phyloP scores from a whole-genome alignment of 345 rosid species.

The Pelargonium nanum region DNA sequence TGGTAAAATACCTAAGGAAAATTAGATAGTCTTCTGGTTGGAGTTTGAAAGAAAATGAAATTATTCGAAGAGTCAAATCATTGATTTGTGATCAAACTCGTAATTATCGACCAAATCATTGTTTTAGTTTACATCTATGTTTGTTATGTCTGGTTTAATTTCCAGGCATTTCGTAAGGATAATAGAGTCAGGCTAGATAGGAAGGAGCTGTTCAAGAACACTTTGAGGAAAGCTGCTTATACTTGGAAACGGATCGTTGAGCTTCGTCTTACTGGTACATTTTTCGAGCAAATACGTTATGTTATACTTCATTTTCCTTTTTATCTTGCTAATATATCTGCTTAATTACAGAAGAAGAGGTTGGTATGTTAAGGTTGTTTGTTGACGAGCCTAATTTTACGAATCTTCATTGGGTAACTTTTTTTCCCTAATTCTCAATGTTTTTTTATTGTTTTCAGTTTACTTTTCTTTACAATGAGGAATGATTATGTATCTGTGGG shows the following conservation, averaged over 20 bases:
- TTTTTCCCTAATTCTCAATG: not conserved
- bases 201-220: too few species aligned
- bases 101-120: too few species aligned
- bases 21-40: not conserved
- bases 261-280: constrained; percentile 42
- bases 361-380: constrained; percentile 42
- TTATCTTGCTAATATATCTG: not conserved
- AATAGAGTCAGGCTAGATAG: too few species aligned
- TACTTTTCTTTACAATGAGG: not conserved
- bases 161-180: too few species aligned
- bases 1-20: not conserved
- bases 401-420: constrained; percentile 89
- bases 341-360: constrained; percentile 73
- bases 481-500: constrained; percentile 2
- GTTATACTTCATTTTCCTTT: not conserved
- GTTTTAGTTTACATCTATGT: not conserved
- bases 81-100: too few species aligned
- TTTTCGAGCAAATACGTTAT: not conserved
- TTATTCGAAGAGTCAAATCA: too few species aligned
- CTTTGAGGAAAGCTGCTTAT: constrained; percentile 20
- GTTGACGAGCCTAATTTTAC: constrained; percentile 78
- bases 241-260: too few species aligned
- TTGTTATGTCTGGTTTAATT: not conserved
- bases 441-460: not conserved
- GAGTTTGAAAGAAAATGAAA: not conserved